Percentiles rank a stretch among this genome's conserved stretches.
phyloP scores from a whole-genome alignment of 345 rosid species.

The Moringa oleifera region DNA sequence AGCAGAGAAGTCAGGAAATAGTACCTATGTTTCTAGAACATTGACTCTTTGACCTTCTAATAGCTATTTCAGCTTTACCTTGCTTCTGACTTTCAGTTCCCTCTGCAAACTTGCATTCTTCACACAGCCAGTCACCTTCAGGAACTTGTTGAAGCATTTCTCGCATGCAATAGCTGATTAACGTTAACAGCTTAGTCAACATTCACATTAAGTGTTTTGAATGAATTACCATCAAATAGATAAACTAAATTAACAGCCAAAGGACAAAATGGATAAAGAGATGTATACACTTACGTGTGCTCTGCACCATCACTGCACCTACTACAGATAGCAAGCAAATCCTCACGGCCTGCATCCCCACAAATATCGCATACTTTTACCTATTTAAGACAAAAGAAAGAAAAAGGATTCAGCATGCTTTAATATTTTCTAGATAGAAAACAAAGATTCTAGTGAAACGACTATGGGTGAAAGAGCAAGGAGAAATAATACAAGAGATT shows the following conservation, averaged over 20 bases:
- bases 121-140: slow-evolving; percentile 93
- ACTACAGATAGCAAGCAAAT: slow-evolving; percentile 88
- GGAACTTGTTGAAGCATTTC: slow-evolving; percentile 83
- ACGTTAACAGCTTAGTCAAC: slow-evolving; percentile 6
- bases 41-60: slow-evolving; percentile 5
- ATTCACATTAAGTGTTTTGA: too few relatives aligned
- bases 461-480: background rate
- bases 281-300: slow-evolving; percentile 76
- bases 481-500: background rate
- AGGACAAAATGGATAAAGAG: slow-evolving; percentile 8
- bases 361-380: slow-evolving; percentile 99
- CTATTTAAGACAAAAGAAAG: slow-evolving; percentile 40
- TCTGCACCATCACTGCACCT: slow-evolving; percentile 97
- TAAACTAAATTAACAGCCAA: slow-evolving; percentile 1
- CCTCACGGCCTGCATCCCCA: slow-evolving; percentile 99
- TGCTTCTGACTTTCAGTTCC: slow-evolving; percentile 61
- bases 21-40: background rate
- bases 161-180: slow-evolving; percentile 92
- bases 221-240: slow-evolving; percentile 3
- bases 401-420: slow-evolving; percentile 6
- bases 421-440: background rate
- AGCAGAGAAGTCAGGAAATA: slow-evolving; percentile 11
- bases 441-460: too few relatives aligned
- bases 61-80: slow-evolving; percentile 39
- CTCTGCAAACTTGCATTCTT: slow-evolving; percentile 82